Evolutionary conservation across 371 early-diverging fungal genomes (phyloP).

Genomic region (Mortierella sp.): DNA sequence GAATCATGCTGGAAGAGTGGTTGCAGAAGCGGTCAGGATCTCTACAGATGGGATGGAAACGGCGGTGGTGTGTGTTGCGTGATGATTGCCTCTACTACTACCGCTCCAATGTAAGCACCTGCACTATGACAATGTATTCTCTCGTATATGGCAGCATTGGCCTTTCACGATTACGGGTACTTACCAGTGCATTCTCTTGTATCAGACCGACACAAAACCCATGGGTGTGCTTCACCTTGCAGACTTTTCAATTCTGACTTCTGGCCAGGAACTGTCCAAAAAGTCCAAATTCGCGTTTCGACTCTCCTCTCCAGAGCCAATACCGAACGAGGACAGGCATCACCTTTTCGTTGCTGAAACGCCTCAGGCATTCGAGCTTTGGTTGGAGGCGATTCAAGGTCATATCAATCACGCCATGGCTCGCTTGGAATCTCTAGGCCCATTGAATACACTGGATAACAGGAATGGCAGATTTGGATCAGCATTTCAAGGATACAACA

Average conservation of each 20-base stretch:
- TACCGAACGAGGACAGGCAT: slow-evolving; percentile 21
- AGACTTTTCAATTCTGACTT: slow-evolving; percentile 21
- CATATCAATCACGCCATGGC: slow-evolving; percentile 29
- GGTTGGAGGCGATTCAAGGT: slow-evolving; percentile 28
- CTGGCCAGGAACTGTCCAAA: slow-evolving; percentile 25
- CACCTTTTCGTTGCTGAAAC: slow-evolving; percentile 34
- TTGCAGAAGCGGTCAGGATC: slow-evolving; percentile 38
- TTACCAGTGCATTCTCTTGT: neutral
- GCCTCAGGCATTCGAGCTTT: slow-evolving; percentile 22
- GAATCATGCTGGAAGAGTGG: slow-evolving; percentile 41
- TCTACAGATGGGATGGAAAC: slow-evolving; percentile 43
- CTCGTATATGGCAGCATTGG: no score
- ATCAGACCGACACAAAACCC: slow-evolving; percentile 40
- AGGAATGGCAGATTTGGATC: neutral
- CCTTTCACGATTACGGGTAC: no score
- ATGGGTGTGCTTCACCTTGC: slow-evolving; percentile 30
- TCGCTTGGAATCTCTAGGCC: neutral
- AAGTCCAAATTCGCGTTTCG: slow-evolving; percentile 35
- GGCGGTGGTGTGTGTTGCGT: slow-evolving; percentile 49
- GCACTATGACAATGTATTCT: neutral
- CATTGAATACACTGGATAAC: neutral
- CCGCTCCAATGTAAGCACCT: slow-evolving; percentile 31
- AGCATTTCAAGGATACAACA: neutral
- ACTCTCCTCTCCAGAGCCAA: slow-evolving; percentile 30
- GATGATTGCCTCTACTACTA: slow-evolving; percentile 33